A percentile compares a stretch with the other conserved stretches of the same genome.
phyloP scores from a whole-genome alignment of 73 alveolate species.

The Symbiodinium pilosum region DNA sequence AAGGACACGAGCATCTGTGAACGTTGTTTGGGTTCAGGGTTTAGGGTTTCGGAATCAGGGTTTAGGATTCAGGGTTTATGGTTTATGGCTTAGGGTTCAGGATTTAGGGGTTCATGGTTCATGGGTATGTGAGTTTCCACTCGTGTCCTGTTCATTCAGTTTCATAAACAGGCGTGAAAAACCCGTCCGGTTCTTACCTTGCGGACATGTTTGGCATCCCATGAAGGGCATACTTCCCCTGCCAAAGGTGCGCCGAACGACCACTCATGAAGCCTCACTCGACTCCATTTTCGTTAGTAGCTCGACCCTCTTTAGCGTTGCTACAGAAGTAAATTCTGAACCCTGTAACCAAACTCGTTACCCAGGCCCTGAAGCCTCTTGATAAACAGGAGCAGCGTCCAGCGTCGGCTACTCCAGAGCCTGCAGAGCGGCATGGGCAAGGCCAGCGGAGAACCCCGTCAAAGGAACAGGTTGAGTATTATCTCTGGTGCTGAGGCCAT shows the following conservation, averaged over 20 bases:
- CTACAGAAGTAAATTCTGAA: background rate
- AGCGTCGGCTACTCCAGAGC: constrained; percentile 44
- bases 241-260: no score
- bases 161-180: no score
- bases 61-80: background rate
- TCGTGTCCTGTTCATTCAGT: no score
- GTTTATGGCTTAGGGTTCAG: background rate
- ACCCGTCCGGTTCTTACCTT: no score
- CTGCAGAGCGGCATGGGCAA: constrained; percentile 71
- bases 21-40: background rate
- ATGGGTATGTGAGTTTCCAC: no score
- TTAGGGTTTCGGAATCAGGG: background rate
- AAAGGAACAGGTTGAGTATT: no score
- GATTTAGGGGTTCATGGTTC: background rate
- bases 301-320: no score
- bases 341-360: background rate
- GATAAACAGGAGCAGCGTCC: constrained; percentile 26
- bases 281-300: no score
- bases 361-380: background rate
- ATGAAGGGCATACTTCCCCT: no score
- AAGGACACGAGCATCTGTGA: background rate
- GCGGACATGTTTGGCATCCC: no score
- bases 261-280: no score
- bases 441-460: background rate
- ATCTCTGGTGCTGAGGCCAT: no score